Evolutionary conservation across 75 land plant species (phyloP).

Genomic region (Selaginella tamariscina): DNA sequence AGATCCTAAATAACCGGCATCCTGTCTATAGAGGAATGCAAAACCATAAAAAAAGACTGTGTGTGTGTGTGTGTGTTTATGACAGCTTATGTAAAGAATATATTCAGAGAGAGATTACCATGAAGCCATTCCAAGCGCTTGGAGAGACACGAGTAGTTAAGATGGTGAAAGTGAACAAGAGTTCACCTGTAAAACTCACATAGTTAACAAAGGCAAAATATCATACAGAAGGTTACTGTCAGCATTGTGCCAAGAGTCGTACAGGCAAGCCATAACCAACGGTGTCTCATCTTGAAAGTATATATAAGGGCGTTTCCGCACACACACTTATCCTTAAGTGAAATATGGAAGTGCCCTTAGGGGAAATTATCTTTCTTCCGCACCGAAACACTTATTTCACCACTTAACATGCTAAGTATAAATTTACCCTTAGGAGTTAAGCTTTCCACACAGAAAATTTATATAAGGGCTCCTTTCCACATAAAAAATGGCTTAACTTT

Average conservation of each 20-base stretch:
- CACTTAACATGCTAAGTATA: too few species aligned
- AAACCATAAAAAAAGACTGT: not conserved
- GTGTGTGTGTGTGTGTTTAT: too few species aligned
- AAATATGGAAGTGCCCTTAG: too few species aligned
- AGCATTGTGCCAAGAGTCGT: constrained; percentile 62
- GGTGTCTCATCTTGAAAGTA: constrained; percentile 64
- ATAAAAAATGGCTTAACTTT: too few species aligned
- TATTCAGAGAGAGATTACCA: constrained; percentile 31
- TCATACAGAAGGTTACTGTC: constrained; percentile 63
- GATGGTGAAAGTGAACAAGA: constrained; percentile 63
- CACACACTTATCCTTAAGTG: too few species aligned
- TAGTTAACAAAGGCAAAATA: not conserved
- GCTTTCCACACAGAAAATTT: too few species aligned
- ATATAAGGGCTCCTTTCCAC: too few species aligned
- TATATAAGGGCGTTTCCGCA: constrained; percentile 83
- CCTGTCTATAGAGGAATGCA: constrained; percentile 30
- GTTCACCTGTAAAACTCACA: constrained; percentile 37
- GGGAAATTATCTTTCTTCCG: constrained; percentile 94
- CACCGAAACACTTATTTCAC: too few species aligned
- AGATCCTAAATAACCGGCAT: constrained; percentile 56
- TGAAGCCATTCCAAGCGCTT: constrained; percentile 72
- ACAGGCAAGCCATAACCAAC: constrained; percentile 86
- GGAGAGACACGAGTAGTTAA: constrained; percentile 59
- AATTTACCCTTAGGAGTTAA: too few species aligned
- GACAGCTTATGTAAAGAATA: too few species aligned